Conservation (phyloP, 495 filamentous ascomycete genomes). For the Neurospora sp. region DNA sequence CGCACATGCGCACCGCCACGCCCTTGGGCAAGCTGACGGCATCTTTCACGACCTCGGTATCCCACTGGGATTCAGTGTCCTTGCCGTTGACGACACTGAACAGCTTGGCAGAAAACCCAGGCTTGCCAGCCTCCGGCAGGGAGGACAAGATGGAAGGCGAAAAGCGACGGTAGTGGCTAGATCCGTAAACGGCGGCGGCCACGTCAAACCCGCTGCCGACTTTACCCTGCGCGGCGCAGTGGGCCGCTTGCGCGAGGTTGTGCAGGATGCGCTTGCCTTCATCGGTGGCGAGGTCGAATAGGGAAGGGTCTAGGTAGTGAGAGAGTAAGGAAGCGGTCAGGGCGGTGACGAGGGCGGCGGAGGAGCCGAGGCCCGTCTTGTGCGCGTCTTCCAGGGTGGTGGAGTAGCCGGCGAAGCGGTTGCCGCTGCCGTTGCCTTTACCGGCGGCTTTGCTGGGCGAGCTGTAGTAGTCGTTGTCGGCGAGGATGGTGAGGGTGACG, state of each 20-base stretch:
- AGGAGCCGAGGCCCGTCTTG: slow-evolving; percentile 95
- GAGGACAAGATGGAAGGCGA: slow-evolving; percentile 61
- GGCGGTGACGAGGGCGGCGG: slow-evolving; percentile 87
- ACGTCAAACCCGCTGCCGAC: slow-evolving; percentile 95
- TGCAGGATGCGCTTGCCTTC: slow-evolving; percentile 48
- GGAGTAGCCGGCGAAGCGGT: slow-evolving; percentile 66
- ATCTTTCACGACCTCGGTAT: slow-evolving; percentile 58
- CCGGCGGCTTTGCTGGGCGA: no score
- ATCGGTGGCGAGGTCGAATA: slow-evolving; percentile 39
- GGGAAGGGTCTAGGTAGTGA: slow-evolving; percentile 58
- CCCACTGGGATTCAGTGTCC: slow-evolving; percentile 43
- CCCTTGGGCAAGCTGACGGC: slow-evolving; percentile 62
- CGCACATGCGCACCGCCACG: slow-evolving; percentile 78
- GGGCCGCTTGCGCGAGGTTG: slow-evolving; percentile 85
- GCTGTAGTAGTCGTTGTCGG: slow-evolving; percentile 95
- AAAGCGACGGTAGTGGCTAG: slow-evolving; percentile 83
- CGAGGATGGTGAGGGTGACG: slow-evolving; percentile 73
- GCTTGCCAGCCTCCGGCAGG: slow-evolving; percentile 51
- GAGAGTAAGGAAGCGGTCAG: slow-evolving; percentile 72
- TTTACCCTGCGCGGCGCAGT: slow-evolving; percentile 95
- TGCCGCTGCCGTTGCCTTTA: no score
- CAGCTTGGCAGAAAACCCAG: slow-evolving; percentile 56
- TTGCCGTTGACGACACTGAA: slow-evolving; percentile 52
- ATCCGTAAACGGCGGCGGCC: slow-evolving; percentile 85
- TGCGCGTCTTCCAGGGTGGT: slow-evolving; percentile 69